Base-by-base conservation (phyloP, 495 filamentous ascomycete genomes). In the Neurospora sublineolata region DNA sequence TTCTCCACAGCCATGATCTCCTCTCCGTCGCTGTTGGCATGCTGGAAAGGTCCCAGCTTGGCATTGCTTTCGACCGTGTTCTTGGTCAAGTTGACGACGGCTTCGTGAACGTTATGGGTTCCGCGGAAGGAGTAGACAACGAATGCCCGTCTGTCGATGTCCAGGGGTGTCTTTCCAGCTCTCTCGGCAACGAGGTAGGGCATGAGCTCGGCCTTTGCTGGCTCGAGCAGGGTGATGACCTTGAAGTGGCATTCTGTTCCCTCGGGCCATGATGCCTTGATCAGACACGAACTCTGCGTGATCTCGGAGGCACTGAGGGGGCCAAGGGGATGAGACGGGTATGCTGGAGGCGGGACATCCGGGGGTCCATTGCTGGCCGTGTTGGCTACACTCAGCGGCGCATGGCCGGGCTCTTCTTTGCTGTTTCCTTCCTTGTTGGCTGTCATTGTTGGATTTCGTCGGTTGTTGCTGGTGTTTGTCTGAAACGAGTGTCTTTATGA, bases 61-160 rank as follows among this genome's bases (percentile, higher is more conserved):
- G 86, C 82, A 75, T 91, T 90, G 73, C 82, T 81, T 72, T 90
- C 86, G n/a, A 92, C 83, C 38, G 76, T 81, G 20, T 79, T 79
- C 23, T 76, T 74, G 3, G 83, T 83, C 9, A 91, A 79, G 73
- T 88, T 87, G 37, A 91, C 84, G 70, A 89, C 76, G 16, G 89
- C 88, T 79, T 92, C 90, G 72, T 91, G 90, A 52, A 91, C 81
- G 79, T 89, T 89, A 76, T 88, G 84, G 42, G 89, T 91, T 69
- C 86, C 86, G 44, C 84, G 81, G 73, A 92, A 80, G 73, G 90
- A 91, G 77, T 91, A 92, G 44, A 84, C 83, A 8, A 90, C 79
- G 41, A 89, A 88, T 0, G 81, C 84, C 69, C 79, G 84, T 37
- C 89, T 81, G 70, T 86, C 83, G 46, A 89, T 84, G 37, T 20